Percentiles rank a stretch among this genome's conserved stretches.
Conservation (phyloP, 305 asterid species). For the Rubia tinctorum region DNA sequence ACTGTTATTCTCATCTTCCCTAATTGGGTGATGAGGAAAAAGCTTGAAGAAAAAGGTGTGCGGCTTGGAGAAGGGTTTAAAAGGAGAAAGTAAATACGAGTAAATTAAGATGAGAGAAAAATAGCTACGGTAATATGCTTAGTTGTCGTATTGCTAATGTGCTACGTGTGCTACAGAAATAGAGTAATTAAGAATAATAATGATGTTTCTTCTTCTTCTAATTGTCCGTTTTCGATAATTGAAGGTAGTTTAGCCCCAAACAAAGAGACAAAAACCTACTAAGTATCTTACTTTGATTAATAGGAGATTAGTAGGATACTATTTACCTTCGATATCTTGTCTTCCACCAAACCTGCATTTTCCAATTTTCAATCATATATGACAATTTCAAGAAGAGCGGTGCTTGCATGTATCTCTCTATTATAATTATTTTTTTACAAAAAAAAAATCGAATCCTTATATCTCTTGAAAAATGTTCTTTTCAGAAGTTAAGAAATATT, state of each 20-base stretch:
- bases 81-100: no score
- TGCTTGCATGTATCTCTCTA: not conserved
- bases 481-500: no score
- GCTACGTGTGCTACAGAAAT: not conserved
- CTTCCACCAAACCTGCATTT: constrained; percentile 23
- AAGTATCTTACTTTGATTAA: no score
- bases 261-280: not conserved
- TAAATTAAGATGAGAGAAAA: no score
- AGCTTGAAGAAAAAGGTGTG: no score
- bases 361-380: not conserved
- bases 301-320: constrained; percentile 3
- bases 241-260: constrained; percentile 7
- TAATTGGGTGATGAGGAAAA: no score
- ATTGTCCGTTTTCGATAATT: constrained; percentile 10
- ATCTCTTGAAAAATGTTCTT: no score
- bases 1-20: no score
- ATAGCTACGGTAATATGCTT: no score
- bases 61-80: no score
- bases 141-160: constrained; percentile 1
- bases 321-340: constrained; percentile 15
- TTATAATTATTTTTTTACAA: no score
- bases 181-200: not conserved
- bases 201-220: not conserved
- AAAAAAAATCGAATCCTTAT: no score
- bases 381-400: not conserved